These are phyloP conservation scores for Tricladium varicosporioides DNA, from an alignment of 2,329 filamentous ascomycete genomes.

Conservation along the genomic window DNA sequence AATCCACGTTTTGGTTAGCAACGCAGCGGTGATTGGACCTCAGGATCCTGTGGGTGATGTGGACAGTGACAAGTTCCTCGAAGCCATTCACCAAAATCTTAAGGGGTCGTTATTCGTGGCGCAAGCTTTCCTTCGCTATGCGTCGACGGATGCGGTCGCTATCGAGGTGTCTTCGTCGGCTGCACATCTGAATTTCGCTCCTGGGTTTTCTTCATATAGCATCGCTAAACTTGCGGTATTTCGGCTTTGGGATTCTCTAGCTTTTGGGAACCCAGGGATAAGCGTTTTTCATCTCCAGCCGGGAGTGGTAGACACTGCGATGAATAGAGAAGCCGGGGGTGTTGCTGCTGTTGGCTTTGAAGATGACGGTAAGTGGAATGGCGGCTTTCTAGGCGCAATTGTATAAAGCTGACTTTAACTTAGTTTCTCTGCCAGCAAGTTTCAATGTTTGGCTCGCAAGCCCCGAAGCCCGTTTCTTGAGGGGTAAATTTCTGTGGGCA, in stretches of 20 bases:
- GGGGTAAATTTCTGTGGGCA: slow-evolving; percentile 45
- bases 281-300: slow-evolving; percentile 37
- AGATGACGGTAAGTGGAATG: slow-evolving; percentile 32
- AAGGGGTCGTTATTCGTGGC: slow-evolving; percentile 34
- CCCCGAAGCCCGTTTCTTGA: slow-evolving; percentile 46
- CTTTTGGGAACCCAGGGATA: slow-evolving; percentile 29
- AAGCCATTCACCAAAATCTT: slow-evolving; percentile 36
- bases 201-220: slow-evolving; percentile 28
- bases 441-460: slow-evolving; percentile 27
- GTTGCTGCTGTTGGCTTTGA: slow-evolving; percentile 22
- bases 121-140: slow-evolving; percentile 36
- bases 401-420: slow-evolving; percentile 18
- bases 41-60: slow-evolving; percentile 29
- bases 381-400: neutral
- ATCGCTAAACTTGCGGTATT: slow-evolving; percentile 33
- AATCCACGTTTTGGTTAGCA: slow-evolving; percentile 42
- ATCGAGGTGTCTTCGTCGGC: slow-evolving; percentile 37
- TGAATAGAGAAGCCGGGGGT: slow-evolving; percentile 29
- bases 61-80: slow-evolving; percentile 35
- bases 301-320: slow-evolving; percentile 31
- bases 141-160: slow-evolving; percentile 32
- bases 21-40: slow-evolving; percentile 36
- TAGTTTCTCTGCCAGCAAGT: slow-evolving; percentile 24
- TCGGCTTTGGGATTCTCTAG: slow-evolving; percentile 33
- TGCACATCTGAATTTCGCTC: slow-evolving; percentile 35